phyloP scores from a whole-genome alignment of 225 moss, liverwort and hornwort genomes.

The Physcomitrium patens region DNA sequence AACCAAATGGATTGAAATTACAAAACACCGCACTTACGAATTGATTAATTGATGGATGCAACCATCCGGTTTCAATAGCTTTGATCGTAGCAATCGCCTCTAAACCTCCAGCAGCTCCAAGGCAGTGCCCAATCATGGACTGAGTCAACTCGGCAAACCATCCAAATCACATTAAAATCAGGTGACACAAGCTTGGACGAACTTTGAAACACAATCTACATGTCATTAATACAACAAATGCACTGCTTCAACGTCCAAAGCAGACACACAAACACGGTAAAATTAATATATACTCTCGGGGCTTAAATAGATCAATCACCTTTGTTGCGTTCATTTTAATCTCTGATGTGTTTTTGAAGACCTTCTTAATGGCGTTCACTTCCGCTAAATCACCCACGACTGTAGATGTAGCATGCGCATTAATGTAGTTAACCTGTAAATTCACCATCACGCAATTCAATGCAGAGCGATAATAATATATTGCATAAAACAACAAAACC shows the following conservation, averaged over 20 bases:
- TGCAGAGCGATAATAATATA: background rate
- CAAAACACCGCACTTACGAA: conserved; percentile 59
- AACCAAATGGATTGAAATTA: too few species aligned
- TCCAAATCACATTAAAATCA: background rate
- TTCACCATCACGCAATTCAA: conserved; percentile 2
- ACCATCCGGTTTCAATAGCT: conserved; percentile 83
- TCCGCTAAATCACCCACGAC: conserved; percentile 84
- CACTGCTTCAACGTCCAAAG: conserved; percentile 5
- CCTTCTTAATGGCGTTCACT: conserved; percentile 86
- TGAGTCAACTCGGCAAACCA: conserved; percentile 28
- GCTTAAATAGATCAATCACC: conserved; percentile 38
- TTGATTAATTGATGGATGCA: conserved; percentile 85
- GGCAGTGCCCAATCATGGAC: conserved; percentile 90
- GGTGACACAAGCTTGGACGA: background rate
- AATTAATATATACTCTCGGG: background rate
- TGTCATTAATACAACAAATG: background rate
- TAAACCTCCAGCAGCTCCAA: conserved; percentile 74
- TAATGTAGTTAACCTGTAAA: conserved; percentile 75
- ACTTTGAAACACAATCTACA: background rate
- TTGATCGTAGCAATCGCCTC: conserved; percentile 84
- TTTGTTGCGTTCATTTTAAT: conserved; percentile 88
- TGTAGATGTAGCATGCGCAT: conserved; percentile 91
- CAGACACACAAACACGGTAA: background rate
- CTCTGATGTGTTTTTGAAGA: conserved; percentile 71
- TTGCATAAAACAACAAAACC: background rate